Evolutionary conservation across 129 eudicot genomes (phyloP), one percentile per base, ranked within the genome.

Genomic region (Ambrosia trifida): DNA sequence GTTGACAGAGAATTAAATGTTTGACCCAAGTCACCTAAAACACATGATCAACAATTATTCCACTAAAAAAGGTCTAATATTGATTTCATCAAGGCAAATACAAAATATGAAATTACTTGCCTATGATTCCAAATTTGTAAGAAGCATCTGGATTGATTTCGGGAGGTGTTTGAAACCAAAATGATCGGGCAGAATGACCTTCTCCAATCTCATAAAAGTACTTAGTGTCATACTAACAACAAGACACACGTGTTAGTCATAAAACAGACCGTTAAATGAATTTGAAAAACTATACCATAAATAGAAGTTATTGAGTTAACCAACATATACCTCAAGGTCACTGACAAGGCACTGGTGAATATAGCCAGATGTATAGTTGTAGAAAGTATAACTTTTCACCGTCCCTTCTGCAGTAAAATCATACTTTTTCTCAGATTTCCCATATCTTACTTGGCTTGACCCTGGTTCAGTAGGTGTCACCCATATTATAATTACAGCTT

Each of bases 121-220:
- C 99, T 61, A 95, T 90, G 16, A 90, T 95, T 61, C 95, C 99
- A 79, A 90, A 95, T 73, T 77, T 95, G 86, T 95, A 88, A 72
- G 89, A 61, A 80, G 89, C 83, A 84, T 95, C 83, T 17, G 97
- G 97, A 78, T 69, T 80, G 47, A 95, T 52, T 63, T 86, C 67
- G 12, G 99, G 99, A 65, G 99, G 97, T 63, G 97, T 90, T 62
- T 81, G 86, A 81, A 95, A 95, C 95, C 91, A 95, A 78, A 95
- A 88, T 69, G 72, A 81, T 68, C 99, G 78, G 17, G 88, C 81
- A 40, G 95, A 84, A 76, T 83, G 84, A 11, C 89, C 97, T 69
- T 76, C 79, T 49, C 94, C 99, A 31, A 95, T 83, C 80, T 90
- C 83, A 73, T 95, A 95, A 72, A 82, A 88, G 80, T 95, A 95